phyloP scores from a whole-genome alignment of 2,329 filamentous ascomycete species.

The Fusarium lateritium region DNA sequence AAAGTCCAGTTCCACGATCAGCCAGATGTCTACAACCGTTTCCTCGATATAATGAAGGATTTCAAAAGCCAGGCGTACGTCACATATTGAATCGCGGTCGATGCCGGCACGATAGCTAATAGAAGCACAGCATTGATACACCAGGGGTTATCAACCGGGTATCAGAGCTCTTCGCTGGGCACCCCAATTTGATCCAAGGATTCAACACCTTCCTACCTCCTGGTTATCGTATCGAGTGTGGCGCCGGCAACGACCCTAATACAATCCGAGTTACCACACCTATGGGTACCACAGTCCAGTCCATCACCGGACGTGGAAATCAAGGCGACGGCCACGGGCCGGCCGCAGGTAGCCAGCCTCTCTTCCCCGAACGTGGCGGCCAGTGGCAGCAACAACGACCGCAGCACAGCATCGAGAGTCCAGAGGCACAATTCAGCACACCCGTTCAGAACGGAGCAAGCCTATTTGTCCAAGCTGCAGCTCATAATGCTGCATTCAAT shows the following conservation, averaged over 20 bases:
- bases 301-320: constrained; percentile 74
- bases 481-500: constrained; percentile 54
- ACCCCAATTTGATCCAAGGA: constrained; percentile 94
- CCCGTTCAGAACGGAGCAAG: constrained; percentile 66
- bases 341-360: constrained; percentile 57
- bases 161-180: constrained; percentile 94
- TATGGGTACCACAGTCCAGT: constrained; percentile 95
- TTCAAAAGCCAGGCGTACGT: constrained; percentile 97
- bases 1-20: constrained; percentile 98
- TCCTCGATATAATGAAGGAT: constrained; percentile 99
- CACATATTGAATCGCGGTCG: neutral
- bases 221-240: constrained; percentile 96
- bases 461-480: constrained; percentile 62
- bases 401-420: constrained; percentile 73
- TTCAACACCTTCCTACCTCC: constrained; percentile 98
- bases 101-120: constrained; percentile 47
- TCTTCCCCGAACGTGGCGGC: constrained; percentile 63
- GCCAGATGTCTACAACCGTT: constrained; percentile 96
- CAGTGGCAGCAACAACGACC: constrained; percentile 72
- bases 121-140: constrained; percentile 82
- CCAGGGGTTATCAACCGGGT: constrained; percentile 97
- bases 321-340: constrained; percentile 62
- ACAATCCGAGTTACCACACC: constrained; percentile 97
- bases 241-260: constrained; percentile 92
- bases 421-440: constrained; percentile 73